Evolutionary conservation across 2,329 filamentous ascomycete species (phyloP).

Genomic region (Macrophomina phaseolina): DNA sequence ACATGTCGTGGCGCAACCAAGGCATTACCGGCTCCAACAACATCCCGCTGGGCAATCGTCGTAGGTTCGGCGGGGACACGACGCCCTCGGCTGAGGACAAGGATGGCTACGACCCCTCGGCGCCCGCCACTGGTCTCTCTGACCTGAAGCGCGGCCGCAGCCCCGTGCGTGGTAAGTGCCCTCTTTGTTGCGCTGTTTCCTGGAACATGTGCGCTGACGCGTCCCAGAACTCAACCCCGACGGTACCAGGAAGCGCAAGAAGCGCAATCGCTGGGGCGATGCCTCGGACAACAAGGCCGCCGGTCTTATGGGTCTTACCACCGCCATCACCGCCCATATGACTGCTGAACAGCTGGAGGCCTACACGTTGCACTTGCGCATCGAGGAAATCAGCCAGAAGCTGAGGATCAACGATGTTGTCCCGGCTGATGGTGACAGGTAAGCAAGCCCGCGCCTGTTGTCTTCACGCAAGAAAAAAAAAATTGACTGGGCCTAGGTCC

Average conservation of each 20-base stretch:
- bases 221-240: conserved; percentile 58
- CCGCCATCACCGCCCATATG: conserved; percentile 96
- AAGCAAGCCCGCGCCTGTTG: conserved; percentile 61
- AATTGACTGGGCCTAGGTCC: conserved; percentile 65
- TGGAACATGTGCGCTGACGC: neutral
- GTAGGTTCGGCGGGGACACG: conserved; percentile 70
- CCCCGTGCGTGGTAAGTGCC: conserved; percentile 67
- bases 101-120: conserved; percentile 53
- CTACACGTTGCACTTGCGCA: conserved; percentile 93
- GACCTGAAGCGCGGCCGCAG: conserved; percentile 88
- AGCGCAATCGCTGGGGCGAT: conserved; percentile 98
- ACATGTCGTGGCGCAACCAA: conserved; percentile 69
- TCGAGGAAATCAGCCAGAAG: conserved; percentile 99
- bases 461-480: neutral
- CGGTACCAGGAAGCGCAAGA: conserved; percentile 89
- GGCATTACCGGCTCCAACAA: conserved; percentile 99
- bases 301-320: conserved; percentile 95
- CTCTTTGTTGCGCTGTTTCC: neutral
- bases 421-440: conserved; percentile 94
- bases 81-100: conserved; percentile 29
- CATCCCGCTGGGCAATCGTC: conserved; percentile 85
- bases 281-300: conserved; percentile 98
- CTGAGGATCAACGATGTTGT: conserved; percentile 99
- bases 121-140: conserved; percentile 51
- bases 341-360: conserved; percentile 97